Percentiles rank a stretch among this genome's conserved stretches.
Conservation (phyloP, 2,329 filamentous ascomycete species). For the Cladophialophora exuberans region DNA sequence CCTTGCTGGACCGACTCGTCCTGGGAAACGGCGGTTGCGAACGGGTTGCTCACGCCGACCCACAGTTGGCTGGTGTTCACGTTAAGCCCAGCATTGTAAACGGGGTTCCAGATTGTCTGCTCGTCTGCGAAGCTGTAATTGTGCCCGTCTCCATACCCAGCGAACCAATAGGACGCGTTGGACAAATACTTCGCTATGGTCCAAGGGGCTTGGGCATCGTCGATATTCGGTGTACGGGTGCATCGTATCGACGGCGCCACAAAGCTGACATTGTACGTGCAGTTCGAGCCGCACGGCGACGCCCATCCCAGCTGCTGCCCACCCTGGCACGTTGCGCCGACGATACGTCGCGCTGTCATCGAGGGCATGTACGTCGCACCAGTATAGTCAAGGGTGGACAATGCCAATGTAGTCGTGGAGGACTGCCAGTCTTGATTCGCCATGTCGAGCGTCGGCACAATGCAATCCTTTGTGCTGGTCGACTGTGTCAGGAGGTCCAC, state of each 20-base stretch:
- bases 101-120: not conserved
- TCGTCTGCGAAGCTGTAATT: not conserved
- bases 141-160: not conserved
- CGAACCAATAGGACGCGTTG: not conserved
- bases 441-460: not conserved
- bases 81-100: not conserved
- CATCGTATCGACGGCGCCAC: not conserved
- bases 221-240: not conserved
- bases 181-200: not conserved
- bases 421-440: not conserved
- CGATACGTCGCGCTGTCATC: not conserved
- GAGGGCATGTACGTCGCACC: not conserved
- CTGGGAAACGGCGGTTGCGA: too few relatives aligned
- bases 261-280: not conserved
- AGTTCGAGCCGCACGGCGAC: not conserved
- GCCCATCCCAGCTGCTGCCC: not conserved
- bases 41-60: too few relatives aligned
- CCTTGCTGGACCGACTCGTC: too few relatives aligned
- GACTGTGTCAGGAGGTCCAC: not conserved
- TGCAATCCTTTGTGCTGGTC: not conserved
- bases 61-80: too few relatives aligned
- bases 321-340: not conserved
- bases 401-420: not conserved
- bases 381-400: not conserved
- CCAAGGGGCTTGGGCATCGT: not conserved